Base-by-base conservation (phyloP, 2,329 filamentous ascomycete genomes). In the Fusarium sp. region DNA sequence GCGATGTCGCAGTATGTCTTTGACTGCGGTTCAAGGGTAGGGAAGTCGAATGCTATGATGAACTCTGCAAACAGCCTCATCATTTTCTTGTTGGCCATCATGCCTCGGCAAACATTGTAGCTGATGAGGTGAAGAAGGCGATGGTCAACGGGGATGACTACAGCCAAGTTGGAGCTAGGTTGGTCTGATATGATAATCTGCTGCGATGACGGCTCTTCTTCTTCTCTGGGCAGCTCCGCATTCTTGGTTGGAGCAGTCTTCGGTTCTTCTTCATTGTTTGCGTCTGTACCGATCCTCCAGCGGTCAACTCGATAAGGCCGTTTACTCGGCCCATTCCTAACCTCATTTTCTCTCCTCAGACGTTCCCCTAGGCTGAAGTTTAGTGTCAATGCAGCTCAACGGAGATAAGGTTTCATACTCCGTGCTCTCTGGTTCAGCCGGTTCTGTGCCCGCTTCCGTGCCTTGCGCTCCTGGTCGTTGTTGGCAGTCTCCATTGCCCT, bases 401-500 rank as follows among this genome's bases (percentile, higher is more conserved):
- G 27, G 45, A 37, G 19, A 29, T 21, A 52, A 19, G 7, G 15
- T 6, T 21, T 15, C 56, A 60, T 64, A 74, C 73, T 66, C n/a
- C 61, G 63, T 7, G 63, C 69, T 60, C 72, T 63, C 25, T 75
- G 72, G 18, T 73, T 73, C 15, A 62, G 16, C 10, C 72, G 61
- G 48, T 73, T 74, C 37, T 74, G 66, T 3, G 44, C 11, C n/a
- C 45, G 48, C 37, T 74, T 71, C 4, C 58, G 61, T 1, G 72
- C 60, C 33, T 61, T 63, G 21, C 46, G 63, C 23, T 72, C 60
- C 7, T 65, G 45, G 2, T 33, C 38, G 7, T 27, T n/a, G 25
- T 31, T 4, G 3, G 11, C n/a, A 9, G 15, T 1, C 21, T 9
- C 23, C 61, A 73, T 65, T 29, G 29, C 27, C 9, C 14, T 12